A percentile compares a stretch with the other conserved stretches of the same genome.
Conservation (phyloP, 805 yeast species). For the Alloascoidea hylecoeti region DNA sequence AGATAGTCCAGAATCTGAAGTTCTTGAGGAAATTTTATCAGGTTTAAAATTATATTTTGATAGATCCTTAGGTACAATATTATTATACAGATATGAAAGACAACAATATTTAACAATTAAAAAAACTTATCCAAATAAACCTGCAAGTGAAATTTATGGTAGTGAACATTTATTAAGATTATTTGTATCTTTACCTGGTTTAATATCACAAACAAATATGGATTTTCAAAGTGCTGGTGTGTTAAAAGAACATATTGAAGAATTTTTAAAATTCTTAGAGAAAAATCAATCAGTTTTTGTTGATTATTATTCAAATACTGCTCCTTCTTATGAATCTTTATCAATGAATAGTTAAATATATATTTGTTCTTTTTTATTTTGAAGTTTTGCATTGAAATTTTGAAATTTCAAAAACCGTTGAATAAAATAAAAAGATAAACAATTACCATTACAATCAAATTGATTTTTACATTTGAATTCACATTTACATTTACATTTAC, state of each 20-base stretch:
- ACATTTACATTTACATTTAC: too few species aligned
- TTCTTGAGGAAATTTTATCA: conserved; percentile 49
- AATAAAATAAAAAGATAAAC: too few species aligned
- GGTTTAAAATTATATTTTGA: conserved; percentile 71
- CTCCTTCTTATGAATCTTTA: conserved; percentile 31
- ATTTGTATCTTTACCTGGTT: conserved; percentile 62
- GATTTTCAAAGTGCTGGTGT: conserved; percentile 55
- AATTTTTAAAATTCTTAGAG: conserved; percentile 36
- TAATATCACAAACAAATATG: conserved; percentile 69
- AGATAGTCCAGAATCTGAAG: conserved; percentile 33
- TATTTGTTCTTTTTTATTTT: too few species aligned
- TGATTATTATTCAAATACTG: conserved; percentile 32
- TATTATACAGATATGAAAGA: conserved; percentile 67
- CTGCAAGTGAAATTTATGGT: conserved; percentile 47
- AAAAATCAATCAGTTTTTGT: conserved; percentile 24
- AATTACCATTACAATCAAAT: too few species aligned
- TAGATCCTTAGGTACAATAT: conserved; percentile 48
- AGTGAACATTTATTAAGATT: conserved; percentile 71
- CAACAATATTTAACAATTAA: conserved; percentile 49
- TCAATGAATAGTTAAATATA: conserved; percentile 9
- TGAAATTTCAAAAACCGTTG: too few species aligned
- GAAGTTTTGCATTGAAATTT: too few species aligned
- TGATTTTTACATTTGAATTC: too few species aligned
- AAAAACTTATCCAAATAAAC: conserved; percentile 19
- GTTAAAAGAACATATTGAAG: conserved; percentile 41